Evolutionary conservation across 2,329 filamentous ascomycete species (phyloP), one percentile per base, ranked within the genome.

Genomic region (Dactylellina parvicollis): DNA sequence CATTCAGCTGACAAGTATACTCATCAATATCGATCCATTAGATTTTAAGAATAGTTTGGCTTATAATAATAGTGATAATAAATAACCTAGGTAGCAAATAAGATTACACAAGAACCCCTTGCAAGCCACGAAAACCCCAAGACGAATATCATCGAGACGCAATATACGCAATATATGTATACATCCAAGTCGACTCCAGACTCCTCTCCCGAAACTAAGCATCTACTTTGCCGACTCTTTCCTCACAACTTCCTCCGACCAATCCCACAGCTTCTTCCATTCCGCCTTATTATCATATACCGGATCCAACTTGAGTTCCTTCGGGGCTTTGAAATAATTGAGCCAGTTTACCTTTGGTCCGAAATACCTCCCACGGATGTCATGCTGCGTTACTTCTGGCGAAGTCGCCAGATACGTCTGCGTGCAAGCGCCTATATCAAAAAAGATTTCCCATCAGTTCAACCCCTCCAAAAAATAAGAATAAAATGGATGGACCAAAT

Each of bases 371-470:
- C 75, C 76, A 10, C 52, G 54, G 24, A 77, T 62, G n/a, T 76
- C 49, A 24, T 75, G 38, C 32, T 69, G 55, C 9, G 57, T 40
- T n/a, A 77, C 73, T 1, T 47, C 14, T 8, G 56, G 49, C 24
- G 74, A 67, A 2, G 67, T 74, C 4, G 64, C 75, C 5, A 75
- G 57, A 55, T 74, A 75, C 10, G 66, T 59, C 50, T 76, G 76
- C 22, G 76, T 77, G 59, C 75, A 72, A 5, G 76, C 76, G 1
- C 76, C 76, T 72, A 74, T 49, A n/a, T n/a, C n/a, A 30, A 26
- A 54, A 3, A 38, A 26, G 16, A 26, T 64, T 12, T 14, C 24
- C 16, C 24, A n/a, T 55, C 50, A 64, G 34, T 12, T 22, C 26
- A 16, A 75, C 32, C 9, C 32, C 36, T 24, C 60, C 10, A 14